These are phyloP conservation scores for Coffea canephora DNA, from an alignment of 257 asterid genomes.

Conservation along the genomic window DNA sequence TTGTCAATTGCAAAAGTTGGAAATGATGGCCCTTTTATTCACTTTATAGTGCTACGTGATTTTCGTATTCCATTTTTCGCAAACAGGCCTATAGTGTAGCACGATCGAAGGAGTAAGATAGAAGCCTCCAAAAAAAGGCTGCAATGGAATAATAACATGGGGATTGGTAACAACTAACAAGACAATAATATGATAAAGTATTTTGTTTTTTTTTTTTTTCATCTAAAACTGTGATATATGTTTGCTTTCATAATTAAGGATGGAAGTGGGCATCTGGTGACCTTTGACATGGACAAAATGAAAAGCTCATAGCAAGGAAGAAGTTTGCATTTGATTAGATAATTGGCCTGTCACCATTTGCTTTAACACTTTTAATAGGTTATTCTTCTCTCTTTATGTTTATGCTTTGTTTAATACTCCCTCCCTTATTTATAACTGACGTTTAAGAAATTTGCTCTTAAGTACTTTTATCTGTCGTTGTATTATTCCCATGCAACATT, in stretches of 20 bases:
- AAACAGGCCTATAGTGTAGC: background rate
- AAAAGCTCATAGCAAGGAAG: background rate
- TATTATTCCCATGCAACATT: too few species aligned
- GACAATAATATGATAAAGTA: background rate
- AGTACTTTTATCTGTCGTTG: too few species aligned
- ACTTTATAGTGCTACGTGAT: background rate
- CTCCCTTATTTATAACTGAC: too few species aligned
- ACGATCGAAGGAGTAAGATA: background rate
- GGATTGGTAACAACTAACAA: background rate
- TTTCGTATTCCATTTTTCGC: background rate
- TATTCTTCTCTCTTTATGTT: background rate
- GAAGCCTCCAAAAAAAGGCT: constrained; percentile 7
- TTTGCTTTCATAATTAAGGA: background rate
- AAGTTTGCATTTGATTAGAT: background rate
- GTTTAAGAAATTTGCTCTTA: too few species aligned
- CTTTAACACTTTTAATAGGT: background rate
- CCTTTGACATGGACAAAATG: background rate
- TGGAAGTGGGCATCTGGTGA: background rate
- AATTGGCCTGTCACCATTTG: background rate
- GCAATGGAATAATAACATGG: background rate
- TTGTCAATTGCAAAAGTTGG: background rate
- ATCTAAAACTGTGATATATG: background rate
- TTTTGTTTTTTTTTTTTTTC: background rate
- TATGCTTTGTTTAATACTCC: background rate
- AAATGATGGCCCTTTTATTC: background rate